A percentile compares a stretch with the other conserved stretches of the same genome.
Evolutionary conservation across 2,329 filamentous ascomycete species (phyloP).

Genomic region (Thielaviopsis punctulata): DNA sequence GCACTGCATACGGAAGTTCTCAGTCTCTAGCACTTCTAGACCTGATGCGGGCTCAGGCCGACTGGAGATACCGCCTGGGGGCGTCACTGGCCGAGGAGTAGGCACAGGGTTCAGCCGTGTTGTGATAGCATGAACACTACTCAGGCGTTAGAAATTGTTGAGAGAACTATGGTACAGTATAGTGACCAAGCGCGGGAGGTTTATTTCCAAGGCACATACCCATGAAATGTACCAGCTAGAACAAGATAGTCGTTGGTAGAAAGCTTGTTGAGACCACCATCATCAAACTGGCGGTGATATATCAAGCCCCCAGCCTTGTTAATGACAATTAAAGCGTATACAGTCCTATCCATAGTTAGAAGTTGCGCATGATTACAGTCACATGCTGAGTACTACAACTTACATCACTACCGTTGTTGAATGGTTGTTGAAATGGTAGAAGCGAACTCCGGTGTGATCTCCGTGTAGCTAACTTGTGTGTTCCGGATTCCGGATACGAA

Average conservation of each 20-base stretch:
- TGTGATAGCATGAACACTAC: constrained; percentile 52
- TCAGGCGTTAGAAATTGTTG: too few relatives aligned
- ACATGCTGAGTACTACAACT: neutral
- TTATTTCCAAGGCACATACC: constrained; percentile 32
- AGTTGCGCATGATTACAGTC: neutral
- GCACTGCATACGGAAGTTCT: constrained; percentile 89
- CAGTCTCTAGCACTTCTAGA: constrained; percentile 81
- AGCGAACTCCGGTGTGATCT: too few relatives aligned
- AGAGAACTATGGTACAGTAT: constrained; percentile 8
- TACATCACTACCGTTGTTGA: neutral
- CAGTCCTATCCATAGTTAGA: constrained; percentile 44
- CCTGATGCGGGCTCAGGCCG: constrained; percentile 55
- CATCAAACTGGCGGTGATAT: constrained; percentile 87
- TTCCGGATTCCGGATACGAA: neutral
- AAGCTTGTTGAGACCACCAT: constrained; percentile 69
- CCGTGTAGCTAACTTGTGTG: neutral
- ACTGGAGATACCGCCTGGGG: constrained; percentile 19
- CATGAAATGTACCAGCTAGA: constrained; percentile 91
- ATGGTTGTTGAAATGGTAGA: too few relatives aligned
- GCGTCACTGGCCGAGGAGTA: constrained; percentile 15
- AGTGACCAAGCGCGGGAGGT: constrained; percentile 11
- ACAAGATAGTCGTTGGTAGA: constrained; percentile 94
- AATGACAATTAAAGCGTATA: constrained; percentile 91
- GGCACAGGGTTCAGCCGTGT: constrained; percentile 40
- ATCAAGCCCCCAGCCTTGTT: constrained; percentile 96